Evolutionary conservation across 2,329 filamentous ascomycete species (phyloP).

Genomic region (Fusarium tanahbumbuense): DNA sequence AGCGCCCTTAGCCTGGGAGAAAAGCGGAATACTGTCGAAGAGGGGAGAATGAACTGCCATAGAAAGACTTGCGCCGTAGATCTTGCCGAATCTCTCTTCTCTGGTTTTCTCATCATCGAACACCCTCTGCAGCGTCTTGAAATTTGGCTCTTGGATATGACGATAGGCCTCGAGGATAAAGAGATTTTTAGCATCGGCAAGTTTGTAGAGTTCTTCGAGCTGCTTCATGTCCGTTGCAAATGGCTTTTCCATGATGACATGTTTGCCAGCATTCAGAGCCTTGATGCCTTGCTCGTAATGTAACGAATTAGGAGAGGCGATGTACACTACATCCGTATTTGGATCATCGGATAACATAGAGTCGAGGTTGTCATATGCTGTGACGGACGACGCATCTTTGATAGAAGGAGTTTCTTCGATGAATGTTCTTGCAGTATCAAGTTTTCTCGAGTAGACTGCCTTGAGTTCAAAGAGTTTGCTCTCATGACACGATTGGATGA

Average conservation of each 20-base stretch:
- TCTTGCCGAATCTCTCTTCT: constrained; percentile 16
- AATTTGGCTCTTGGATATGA: constrained; percentile 41
- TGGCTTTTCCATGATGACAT: constrained; percentile 38
- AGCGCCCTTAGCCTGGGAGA: not conserved
- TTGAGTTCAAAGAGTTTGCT: constrained; percentile 26
- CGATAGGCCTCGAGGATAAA: constrained; percentile 35
- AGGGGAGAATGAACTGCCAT: constrained; percentile 32
- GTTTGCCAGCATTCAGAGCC: constrained; percentile 18
- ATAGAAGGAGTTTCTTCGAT: constrained; percentile 31
- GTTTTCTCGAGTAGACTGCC: constrained; percentile 33
- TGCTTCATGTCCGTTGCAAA: constrained; percentile 33
- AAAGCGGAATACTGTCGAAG: not conserved
- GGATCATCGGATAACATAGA: constrained; percentile 16
- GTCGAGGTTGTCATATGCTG: constrained; percentile 25
- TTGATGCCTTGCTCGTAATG: constrained; percentile 33
- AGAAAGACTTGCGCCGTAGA: constrained; percentile 28
- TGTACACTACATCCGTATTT: not conserved
- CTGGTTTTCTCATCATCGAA: constrained; percentile 30
- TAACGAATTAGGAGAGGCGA: constrained; percentile 25
- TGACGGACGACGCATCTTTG: constrained; percentile 1
- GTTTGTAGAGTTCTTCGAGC: constrained; percentile 20
- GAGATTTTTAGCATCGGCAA: constrained; percentile 29
- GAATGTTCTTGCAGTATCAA: constrained; percentile 29
- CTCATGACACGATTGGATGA: constrained; percentile 37
- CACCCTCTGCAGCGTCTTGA: constrained; percentile 25